phyloP scores from a whole-genome alignment of 345 rosid genomes.

The Syzygium aqueum region DNA sequence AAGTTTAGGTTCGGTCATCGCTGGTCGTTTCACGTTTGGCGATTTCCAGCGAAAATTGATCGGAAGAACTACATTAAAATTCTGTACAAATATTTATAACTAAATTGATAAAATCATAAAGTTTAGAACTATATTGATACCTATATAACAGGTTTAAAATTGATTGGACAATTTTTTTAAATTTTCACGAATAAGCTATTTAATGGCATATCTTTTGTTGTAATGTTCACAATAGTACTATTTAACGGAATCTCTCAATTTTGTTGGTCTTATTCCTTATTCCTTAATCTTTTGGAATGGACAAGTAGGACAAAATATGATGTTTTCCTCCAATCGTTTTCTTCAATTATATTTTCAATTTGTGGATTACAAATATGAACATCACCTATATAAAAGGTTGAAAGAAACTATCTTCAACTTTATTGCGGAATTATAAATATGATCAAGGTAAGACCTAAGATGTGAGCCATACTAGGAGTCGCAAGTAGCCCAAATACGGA shows the following conservation, averaged over 20 bases:
- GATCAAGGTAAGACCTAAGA: no score
- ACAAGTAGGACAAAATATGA: neutral
- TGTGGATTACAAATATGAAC: neutral
- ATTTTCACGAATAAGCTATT: neutral
- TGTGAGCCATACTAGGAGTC: no score
- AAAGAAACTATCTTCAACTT: no score
- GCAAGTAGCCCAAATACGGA: no score
- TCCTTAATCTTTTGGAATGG: neutral
- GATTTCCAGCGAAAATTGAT: neutral
- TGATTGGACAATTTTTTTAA: neutral
- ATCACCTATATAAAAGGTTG: neutral
- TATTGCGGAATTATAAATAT: no score
- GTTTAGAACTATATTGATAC: neutral
- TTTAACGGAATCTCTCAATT: neutral
- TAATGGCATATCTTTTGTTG: neutral
- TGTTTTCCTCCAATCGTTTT: neutral
- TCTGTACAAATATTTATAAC: no score
- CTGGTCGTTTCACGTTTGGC: rapidly evolving
- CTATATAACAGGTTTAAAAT: neutral
- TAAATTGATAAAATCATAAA: neutral
- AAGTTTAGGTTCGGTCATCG: rapidly evolving
- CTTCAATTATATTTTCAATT: neutral
- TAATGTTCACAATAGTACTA: neutral
- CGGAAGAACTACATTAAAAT: no score
- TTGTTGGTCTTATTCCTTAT: neutral